Evolutionary conservation across 306 rosid species (phyloP).

Genomic region (Parietaria judaica): DNA sequence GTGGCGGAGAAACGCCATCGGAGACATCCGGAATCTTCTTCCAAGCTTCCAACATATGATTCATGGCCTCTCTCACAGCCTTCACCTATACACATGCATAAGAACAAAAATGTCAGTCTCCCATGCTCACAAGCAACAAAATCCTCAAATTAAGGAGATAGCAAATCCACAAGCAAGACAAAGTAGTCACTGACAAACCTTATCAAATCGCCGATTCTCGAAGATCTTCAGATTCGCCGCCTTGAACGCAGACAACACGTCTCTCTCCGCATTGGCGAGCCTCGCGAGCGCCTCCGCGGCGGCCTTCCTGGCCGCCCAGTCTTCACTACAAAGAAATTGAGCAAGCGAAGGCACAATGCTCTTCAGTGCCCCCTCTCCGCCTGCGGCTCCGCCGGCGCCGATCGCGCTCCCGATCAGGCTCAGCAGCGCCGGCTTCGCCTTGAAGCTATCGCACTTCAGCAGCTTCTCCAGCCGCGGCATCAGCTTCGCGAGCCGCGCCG

Average conservation of each 20-base stretch:
- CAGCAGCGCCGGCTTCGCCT: slow-evolving; percentile 74
- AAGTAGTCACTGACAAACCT: slow-evolving; percentile 27
- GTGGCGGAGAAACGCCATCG: slow-evolving; percentile 61
- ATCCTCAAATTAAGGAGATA: background rate
- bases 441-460: slow-evolving; percentile 58
- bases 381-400: slow-evolving; percentile 53
- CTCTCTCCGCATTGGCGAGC: slow-evolving; percentile 58
- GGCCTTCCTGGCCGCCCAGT: slow-evolving; percentile 90
- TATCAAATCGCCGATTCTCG: slow-evolving; percentile 74
- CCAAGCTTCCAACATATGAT: slow-evolving; percentile 85
- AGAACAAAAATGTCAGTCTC: slow-evolving; percentile 17
- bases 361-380: slow-evolving; percentile 40
- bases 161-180: background rate
- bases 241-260: slow-evolving; percentile 62
- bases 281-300: slow-evolving; percentile 69
- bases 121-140: slow-evolving; percentile 11
- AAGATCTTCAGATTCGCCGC: slow-evolving; percentile 48
- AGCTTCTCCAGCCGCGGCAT: slow-evolving; percentile 74
- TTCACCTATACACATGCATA: slow-evolving; percentile 48
- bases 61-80: slow-evolving; percentile 81
- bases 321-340: slow-evolving; percentile 48
- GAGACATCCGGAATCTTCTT: slow-evolving; percentile 83
- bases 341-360: slow-evolving; percentile 61
- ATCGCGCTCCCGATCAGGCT: slow-evolving; percentile 61
- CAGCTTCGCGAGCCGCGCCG: slow-evolving; percentile 53